Evolutionary conservation across 106 monocot genomes (phyloP).

Genomic region (Apostasia shenzhenica): DNA sequence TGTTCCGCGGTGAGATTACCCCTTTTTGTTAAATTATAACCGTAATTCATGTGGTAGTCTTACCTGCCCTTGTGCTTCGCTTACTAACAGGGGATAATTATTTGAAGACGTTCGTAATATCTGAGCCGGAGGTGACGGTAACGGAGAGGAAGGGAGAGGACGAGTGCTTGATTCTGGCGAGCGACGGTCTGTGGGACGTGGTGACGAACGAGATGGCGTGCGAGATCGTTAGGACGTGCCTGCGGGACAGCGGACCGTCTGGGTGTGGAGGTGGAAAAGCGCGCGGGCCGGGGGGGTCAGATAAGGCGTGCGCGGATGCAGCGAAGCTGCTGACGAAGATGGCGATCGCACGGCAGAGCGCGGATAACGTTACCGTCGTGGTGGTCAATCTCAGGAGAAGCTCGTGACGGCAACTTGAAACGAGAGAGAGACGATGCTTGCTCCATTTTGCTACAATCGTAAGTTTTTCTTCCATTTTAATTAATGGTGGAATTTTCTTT

Average conservation of each 20-base stretch:
- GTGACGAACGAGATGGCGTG: constrained; percentile 62
- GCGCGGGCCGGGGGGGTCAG: constrained; percentile 5
- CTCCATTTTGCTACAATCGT: no score
- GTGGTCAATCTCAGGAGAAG: constrained; percentile 54
- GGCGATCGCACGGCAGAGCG: constrained; percentile 59
- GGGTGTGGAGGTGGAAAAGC: not conserved
- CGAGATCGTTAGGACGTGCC: constrained; percentile 35
- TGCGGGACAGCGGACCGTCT: constrained; percentile 15
- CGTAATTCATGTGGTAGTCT: not conserved
- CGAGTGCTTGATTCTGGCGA: constrained; percentile 65
- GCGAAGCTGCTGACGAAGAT: constrained; percentile 67
- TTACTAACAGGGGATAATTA: constrained; percentile 38
- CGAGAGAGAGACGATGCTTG: no score
- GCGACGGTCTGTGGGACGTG: constrained; percentile 78
- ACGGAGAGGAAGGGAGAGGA: constrained; percentile 36
- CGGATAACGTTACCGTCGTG: constrained; percentile 74
- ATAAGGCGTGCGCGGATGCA: constrained; percentile 58
- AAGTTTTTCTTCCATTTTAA: no score
- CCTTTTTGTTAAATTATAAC: no score
- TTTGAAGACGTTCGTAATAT: constrained; percentile 52
- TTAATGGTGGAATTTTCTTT: no score
- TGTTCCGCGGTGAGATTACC: not conserved
- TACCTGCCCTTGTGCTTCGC: not conserved
- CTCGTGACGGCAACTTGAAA: no score
- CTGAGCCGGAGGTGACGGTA: constrained; percentile 64